phyloP scores from a whole-genome alignment of 2,329 filamentous ascomycete species.

The Xylariaceae sp. region DNA sequence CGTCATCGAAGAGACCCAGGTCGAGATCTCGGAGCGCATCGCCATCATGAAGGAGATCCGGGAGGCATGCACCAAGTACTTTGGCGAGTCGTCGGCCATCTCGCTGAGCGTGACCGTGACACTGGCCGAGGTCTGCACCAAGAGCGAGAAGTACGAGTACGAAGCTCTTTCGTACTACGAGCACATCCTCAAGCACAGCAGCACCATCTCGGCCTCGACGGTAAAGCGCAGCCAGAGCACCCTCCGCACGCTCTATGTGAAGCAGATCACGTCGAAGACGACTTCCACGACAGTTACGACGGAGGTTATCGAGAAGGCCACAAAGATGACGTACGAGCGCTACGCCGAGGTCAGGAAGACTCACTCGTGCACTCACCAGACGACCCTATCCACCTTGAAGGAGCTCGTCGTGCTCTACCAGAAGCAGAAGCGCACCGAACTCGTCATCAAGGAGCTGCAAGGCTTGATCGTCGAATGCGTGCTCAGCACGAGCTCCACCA shows the following conservation, averaged over 20 bases:
- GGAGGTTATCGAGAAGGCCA: constrained; percentile 16
- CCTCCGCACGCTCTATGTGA: constrained; percentile 13
- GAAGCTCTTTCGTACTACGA: constrained; percentile 17
- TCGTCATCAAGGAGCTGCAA: constrained; percentile 10
- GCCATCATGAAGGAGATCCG: constrained; percentile 15
- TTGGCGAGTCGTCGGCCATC: constrained; percentile 13
- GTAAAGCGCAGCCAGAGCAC: constrained; percentile 14
- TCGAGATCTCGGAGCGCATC: constrained; percentile 14
- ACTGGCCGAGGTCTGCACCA: constrained; percentile 14
- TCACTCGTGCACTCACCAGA: constrained; percentile 11
- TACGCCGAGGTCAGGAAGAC: constrained; percentile 13
- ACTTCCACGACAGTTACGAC: constrained; percentile 11
- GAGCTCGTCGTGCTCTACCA: constrained; percentile 13
- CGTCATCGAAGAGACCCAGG: constrained; percentile 15
- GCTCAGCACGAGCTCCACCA: constrained; percentile 8
- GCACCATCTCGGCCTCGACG: constrained; percentile 7
- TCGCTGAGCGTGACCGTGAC: constrained; percentile 10
- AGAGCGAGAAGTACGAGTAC: constrained; percentile 16
- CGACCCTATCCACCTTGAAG: constrained; percentile 10
- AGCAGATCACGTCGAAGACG: constrained; percentile 11
- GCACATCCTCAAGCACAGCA: constrained; percentile 13
- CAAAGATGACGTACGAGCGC: constrained; percentile 12
- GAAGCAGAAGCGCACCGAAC: constrained; percentile 11
- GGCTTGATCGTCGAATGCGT: constrained; percentile 7
- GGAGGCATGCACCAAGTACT: constrained; percentile 10